These are phyloP conservation scores for Phaeosphaeriaceae sp. DNA, from an alignment of 2,329 filamentous ascomycete genomes.

Conservation along the genomic window DNA sequence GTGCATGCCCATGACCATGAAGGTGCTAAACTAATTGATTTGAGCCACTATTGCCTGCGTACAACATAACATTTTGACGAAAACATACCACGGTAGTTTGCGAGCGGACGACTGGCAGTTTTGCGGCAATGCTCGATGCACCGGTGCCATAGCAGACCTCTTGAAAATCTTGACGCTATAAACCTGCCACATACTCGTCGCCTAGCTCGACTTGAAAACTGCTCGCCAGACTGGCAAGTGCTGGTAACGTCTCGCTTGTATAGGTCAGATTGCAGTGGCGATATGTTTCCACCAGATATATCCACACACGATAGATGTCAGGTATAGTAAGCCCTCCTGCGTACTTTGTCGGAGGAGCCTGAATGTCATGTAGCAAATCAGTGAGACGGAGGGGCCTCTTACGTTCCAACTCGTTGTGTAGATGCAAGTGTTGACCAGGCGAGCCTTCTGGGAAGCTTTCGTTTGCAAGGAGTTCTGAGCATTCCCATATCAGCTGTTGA, in stretches of 20 bases:
- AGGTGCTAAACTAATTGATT: too few relatives aligned
- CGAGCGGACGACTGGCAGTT: too few relatives aligned
- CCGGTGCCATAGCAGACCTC: too few relatives aligned
- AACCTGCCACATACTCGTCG: background rate
- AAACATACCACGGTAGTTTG: too few relatives aligned
- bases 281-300: background rate
- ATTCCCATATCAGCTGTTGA: constrained; percentile 2
- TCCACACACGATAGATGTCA: background rate
- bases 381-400: background rate
- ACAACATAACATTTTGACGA: too few relatives aligned
- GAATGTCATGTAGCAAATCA: too few relatives aligned
- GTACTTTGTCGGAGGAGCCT: too few relatives aligned
- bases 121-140: too few relatives aligned
- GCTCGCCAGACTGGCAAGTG: background rate
- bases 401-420: background rate
- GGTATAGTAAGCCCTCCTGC: background rate
- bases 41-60: too few relatives aligned
- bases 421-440: background rate
- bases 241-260: background rate
- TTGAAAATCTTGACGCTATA: too few relatives aligned
- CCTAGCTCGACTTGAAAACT: background rate
- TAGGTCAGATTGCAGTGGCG: too few relatives aligned
- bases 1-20: constrained; percentile 5
- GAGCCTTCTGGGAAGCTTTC: constrained; percentile 1
- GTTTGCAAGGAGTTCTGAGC: background rate